Percentiles rank a stretch among this genome's conserved stretches.
Conservation (phyloP, 2,329 filamentous ascomycete species). For the Sclerotinia trifoliorum region DNA sequence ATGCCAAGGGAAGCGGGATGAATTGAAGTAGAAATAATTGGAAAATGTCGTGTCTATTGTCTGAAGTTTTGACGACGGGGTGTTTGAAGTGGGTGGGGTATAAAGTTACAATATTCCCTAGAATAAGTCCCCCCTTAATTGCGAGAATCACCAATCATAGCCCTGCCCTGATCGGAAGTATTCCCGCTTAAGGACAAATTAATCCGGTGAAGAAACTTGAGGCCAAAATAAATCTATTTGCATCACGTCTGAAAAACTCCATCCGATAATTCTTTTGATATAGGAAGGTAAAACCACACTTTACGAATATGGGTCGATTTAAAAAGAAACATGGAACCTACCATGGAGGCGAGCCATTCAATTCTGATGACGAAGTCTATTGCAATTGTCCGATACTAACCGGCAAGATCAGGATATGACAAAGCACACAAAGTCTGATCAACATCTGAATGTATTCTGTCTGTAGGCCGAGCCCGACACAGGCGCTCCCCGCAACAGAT, state of each 20-base stretch:
- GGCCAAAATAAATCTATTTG: not conserved
- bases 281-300: not conserved
- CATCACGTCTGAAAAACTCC: not conserved
- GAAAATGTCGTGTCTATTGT: slow-evolving; percentile 8
- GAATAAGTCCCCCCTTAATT: not conserved
- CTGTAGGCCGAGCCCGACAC: no score
- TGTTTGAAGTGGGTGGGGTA: slow-evolving; percentile 16
- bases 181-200: not conserved
- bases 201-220: not conserved
- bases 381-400: not conserved
- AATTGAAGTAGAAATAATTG: not conserved
- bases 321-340: not conserved
- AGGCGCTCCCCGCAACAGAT: not conserved
- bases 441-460: no score
- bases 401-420: not conserved
- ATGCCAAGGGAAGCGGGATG: not conserved
- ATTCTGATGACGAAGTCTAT: not conserved
- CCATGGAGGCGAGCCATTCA: not conserved
- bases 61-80: slow-evolving; percentile 13
- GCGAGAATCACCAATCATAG: not conserved
- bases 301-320: not conserved
- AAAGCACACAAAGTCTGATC: not conserved
- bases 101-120: not conserved
- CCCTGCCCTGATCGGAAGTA: not conserved
- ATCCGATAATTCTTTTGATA: not conserved